Evolutionary conservation across 805 yeast genomes (phyloP).

Genomic region (Candida endomychidarum): DNA sequence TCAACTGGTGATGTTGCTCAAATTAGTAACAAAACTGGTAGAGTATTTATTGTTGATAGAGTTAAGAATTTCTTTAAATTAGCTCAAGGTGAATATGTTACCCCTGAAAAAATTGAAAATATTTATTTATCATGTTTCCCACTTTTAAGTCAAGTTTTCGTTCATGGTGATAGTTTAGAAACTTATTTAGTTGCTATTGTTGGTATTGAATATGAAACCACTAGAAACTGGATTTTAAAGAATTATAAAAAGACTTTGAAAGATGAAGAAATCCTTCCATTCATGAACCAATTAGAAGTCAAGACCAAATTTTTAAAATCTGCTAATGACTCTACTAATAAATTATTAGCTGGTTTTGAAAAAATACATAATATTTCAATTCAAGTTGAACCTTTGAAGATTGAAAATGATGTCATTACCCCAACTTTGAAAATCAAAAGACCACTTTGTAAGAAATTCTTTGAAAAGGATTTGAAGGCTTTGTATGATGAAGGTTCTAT

Average conservation of each 20-base stretch:
- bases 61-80: constrained; percentile 76
- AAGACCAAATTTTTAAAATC: constrained; percentile 33
- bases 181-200: constrained; percentile 58
- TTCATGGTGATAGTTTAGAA: constrained; percentile 63
- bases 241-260: constrained; percentile 16
- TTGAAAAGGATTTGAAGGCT: constrained; percentile 21
- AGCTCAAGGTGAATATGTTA: constrained; percentile 57
- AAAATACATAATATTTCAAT: constrained; percentile 54
- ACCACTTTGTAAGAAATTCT: constrained; percentile 30
- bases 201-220: constrained; percentile 55
- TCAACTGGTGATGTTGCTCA: constrained; percentile 56
- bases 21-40: constrained; percentile 33
- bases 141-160: constrained; percentile 51
- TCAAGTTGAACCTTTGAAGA: constrained; percentile 57
- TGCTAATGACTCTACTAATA: constrained; percentile 36
- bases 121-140: constrained; percentile 55
- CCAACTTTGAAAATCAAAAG: constrained; percentile 61
- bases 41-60: constrained; percentile 64
- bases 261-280: constrained; percentile 23
- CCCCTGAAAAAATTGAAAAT: constrained; percentile 75
- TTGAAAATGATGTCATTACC: constrained; percentile 63
- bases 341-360: constrained; percentile 58
- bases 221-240: constrained; percentile 19
- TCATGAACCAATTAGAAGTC: constrained; percentile 34
- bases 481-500: constrained; percentile 36